Conservation (phyloP, 352 stramenopile species). For the Phytophthora tubulina region DNA sequence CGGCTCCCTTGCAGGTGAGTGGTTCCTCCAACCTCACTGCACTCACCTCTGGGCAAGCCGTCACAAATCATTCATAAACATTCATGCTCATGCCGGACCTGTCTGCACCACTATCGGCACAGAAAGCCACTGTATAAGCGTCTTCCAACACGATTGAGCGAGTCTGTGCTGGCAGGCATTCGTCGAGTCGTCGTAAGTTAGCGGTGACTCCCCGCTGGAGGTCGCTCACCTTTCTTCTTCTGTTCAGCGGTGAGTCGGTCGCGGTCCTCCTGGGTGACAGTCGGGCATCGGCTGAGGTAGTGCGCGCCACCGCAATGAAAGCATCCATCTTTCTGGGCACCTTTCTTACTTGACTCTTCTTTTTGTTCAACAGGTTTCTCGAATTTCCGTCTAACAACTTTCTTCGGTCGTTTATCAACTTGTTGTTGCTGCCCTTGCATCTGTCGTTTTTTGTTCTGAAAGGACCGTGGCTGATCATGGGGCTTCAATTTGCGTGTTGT, state of each 20-base stretch:
- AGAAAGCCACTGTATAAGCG: slow-evolving; percentile 21
- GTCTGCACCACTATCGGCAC: slow-evolving; percentile 21
- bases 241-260: slow-evolving; percentile 5
- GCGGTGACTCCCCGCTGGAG: slow-evolving; percentile 9
- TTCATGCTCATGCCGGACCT: slow-evolving; percentile 23
- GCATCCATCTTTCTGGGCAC: slow-evolving; percentile 3
- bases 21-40: slow-evolving; percentile 14
- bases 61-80: slow-evolving; percentile 8
- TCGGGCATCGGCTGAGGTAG: slow-evolving; percentile 22
- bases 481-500: no score
- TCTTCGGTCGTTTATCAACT: no score
- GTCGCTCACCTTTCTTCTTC: background rate
- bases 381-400: no score
- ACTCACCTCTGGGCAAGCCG: background rate
- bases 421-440: no score
- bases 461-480: no score
- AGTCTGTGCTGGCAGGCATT: background rate
- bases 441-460: no score
- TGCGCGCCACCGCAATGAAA: slow-evolving; percentile 22
- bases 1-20: slow-evolving; percentile 19
- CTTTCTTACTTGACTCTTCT: background rate
- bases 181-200: background rate
- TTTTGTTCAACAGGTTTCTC: background rate
- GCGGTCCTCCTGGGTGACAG: slow-evolving; percentile 16
- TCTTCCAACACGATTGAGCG: slow-evolving; percentile 13